Conservation (phyloP, 345 rosid species). For the Salix koriyanagi region DNA sequence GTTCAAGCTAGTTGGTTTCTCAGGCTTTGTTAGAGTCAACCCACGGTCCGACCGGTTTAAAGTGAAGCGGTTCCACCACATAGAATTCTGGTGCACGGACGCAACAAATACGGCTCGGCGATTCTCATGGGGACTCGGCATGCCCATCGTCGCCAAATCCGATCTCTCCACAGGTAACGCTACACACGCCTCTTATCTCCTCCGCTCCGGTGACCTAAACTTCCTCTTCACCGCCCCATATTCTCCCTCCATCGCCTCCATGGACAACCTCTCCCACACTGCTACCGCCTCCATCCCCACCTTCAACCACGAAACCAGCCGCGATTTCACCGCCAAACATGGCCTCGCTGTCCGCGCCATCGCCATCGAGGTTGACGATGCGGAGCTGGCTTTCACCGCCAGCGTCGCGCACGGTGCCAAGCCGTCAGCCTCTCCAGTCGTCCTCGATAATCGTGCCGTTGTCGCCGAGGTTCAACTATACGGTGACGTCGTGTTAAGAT, state of each 20-base stretch:
- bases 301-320: conserved; percentile 37
- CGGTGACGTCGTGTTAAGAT: conserved; percentile 85
- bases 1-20: conserved; percentile 65
- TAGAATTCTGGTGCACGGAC: conserved; percentile 89
- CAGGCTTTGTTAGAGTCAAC: conserved; percentile 61
- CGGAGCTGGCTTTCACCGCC: conserved; percentile 49
- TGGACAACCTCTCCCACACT: conserved; percentile 16
- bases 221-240: conserved; percentile 84
- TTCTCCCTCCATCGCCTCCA: conserved; percentile 64
- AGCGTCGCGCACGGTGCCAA: conserved; percentile 66
- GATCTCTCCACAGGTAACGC: conserved; percentile 89
- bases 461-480: conserved; percentile 73
- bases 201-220: conserved; percentile 71
- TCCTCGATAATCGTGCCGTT: conserved; percentile 42
- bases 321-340: conserved; percentile 55
- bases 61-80: conserved; percentile 73
- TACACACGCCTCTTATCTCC: conserved; percentile 77
- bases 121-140: conserved; percentile 92
- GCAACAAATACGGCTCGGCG: conserved; percentile 79
- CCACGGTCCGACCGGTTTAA: conserved; percentile 69
- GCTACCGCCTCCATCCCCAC: conserved; percentile 56
- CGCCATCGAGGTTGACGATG: conserved; percentile 71
- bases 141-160: conserved; percentile 74
- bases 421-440: conserved; percentile 45
- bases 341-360: conserved; percentile 74